Conservation (phyloP, 2,329 filamentous ascomycete genomes). For the Pseudogymnoascus verrucosus region DNA sequence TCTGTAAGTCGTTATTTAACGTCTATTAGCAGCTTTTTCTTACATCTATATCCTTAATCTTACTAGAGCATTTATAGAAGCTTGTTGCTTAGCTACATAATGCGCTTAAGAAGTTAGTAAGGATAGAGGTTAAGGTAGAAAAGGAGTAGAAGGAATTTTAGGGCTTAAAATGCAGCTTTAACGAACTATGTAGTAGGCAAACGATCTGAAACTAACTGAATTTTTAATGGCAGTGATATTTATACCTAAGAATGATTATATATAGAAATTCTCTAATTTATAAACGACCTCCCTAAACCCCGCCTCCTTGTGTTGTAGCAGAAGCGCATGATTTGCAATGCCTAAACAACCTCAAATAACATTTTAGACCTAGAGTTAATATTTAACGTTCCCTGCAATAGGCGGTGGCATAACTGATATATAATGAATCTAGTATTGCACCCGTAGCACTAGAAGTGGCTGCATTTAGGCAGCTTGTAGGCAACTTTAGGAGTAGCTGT, state of each 20-base stretch:
- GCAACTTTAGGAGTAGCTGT: neutral
- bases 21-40: slow-evolving; percentile 18
- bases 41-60: slow-evolving; percentile 9
- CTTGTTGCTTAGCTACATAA: slow-evolving; percentile 14
- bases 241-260: neutral
- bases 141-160: slow-evolving; percentile 16
- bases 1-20: slow-evolving; percentile 16
- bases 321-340: neutral
- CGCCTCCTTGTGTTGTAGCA: neutral
- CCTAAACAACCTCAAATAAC: neutral
- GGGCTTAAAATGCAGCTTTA: slow-evolving; percentile 12
- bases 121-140: slow-evolving; percentile 14
- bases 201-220: slow-evolving; percentile 4
- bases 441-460: neutral
- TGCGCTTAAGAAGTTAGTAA: slow-evolving; percentile 14
- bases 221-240: neutral
- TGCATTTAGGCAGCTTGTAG: neutral
- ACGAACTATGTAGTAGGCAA: slow-evolving; percentile 6
- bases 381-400: neutral
- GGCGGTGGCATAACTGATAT: neutral
- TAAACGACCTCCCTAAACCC: neutral
- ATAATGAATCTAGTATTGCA: neutral
- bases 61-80: slow-evolving; percentile 11
- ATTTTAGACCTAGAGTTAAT: neutral
- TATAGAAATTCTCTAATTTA: neutral